These are phyloP conservation scores for Calonectria crousiana DNA, from an alignment of 2,329 filamentous ascomycete genomes.

Conservation along the genomic window DNA sequence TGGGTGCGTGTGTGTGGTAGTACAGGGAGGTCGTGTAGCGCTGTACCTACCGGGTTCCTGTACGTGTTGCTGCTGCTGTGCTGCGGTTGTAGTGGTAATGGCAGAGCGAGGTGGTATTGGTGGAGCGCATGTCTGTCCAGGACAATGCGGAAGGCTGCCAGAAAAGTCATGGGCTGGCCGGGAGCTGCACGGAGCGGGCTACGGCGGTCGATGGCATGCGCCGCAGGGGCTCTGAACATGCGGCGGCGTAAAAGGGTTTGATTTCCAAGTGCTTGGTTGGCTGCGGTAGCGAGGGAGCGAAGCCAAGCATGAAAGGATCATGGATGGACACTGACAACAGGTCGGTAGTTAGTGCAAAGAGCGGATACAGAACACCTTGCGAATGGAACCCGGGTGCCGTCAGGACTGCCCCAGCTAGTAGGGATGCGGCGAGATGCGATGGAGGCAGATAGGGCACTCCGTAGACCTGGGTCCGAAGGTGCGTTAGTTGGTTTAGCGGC, in stretches of 20 bases:
- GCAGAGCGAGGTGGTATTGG: background rate
- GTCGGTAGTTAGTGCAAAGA: conserved; percentile 14
- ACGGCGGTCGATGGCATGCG: conserved; percentile 1
- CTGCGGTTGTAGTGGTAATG: background rate
- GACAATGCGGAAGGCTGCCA: background rate
- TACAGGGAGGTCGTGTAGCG: background rate
- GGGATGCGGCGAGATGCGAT: conserved; percentile 19
- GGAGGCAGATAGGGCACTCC: conserved; percentile 10
- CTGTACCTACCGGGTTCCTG: conserved; percentile 7
- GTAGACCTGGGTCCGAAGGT: conserved; percentile 1
- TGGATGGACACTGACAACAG: conserved; percentile 28
- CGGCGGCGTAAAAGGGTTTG: background rate
- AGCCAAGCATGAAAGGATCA: conserved; percentile 28
- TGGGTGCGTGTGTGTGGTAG: conserved; percentile 8
- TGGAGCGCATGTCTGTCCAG: background rate
- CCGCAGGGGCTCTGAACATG: background rate
- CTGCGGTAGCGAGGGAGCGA: conserved; percentile 4
- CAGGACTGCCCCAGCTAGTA: conserved; percentile 3
- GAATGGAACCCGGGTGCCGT: conserved; percentile 8
- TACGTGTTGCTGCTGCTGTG: background rate
- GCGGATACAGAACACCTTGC: conserved; percentile 8
- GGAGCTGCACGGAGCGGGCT: conserved; percentile 3
- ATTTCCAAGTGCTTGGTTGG: conserved; percentile 4
- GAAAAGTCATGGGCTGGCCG: background rate
- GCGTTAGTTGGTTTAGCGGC: conserved; percentile 6